Conservation (phyloP, 768 basidiomycete genomes). For the Hirschioporus abietinus region DNA sequence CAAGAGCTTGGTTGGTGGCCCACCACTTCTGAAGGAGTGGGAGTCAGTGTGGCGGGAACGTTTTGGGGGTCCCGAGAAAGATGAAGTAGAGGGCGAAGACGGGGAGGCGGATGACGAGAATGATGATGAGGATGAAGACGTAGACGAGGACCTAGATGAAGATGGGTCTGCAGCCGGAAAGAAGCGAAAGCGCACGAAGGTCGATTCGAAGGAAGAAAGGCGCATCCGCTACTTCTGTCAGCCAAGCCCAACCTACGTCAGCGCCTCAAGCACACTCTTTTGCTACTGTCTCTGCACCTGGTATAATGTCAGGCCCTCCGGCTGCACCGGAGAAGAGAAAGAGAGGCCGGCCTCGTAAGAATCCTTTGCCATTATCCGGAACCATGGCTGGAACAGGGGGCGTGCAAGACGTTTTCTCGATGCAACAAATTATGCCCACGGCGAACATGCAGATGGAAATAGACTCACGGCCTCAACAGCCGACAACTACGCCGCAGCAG, state of each 20-base stretch:
- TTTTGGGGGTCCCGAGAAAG: slow-evolving; percentile 73
- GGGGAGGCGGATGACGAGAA: slow-evolving; percentile 12
- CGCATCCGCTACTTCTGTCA: slow-evolving; percentile 27
- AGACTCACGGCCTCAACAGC: slow-evolving; percentile 14
- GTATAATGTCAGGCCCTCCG: slow-evolving; percentile 22
- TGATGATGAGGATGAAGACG: slow-evolving; percentile 30
- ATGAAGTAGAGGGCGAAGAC: slow-evolving; percentile 38
- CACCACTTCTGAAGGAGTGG: slow-evolving; percentile 67
- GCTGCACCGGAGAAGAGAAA: slow-evolving; percentile 70
- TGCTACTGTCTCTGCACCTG: slow-evolving; percentile 16
- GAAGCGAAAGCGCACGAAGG: slow-evolving; percentile 45
- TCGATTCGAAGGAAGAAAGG: slow-evolving; percentile 38
- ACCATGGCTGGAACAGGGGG: slow-evolving; percentile 2
- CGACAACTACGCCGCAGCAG: slow-evolving; percentile 13
- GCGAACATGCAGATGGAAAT: slow-evolving; percentile 7
- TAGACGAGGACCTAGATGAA: slow-evolving; percentile 30
- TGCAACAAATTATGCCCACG: background rate
- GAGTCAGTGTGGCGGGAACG: slow-evolving; percentile 66
- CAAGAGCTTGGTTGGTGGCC: slow-evolving; percentile 67
- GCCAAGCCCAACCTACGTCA: slow-evolving; percentile 16
- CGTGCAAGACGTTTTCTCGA: slow-evolving; percentile 1
- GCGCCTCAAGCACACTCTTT: background rate
- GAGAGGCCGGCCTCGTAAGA: slow-evolving; percentile 77
- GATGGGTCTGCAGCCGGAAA: slow-evolving; percentile 54
- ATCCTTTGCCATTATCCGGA: slow-evolving; percentile 40